Conservation (phyloP, 768 basidiomycete species). For the Panellus pusillus region DNA sequence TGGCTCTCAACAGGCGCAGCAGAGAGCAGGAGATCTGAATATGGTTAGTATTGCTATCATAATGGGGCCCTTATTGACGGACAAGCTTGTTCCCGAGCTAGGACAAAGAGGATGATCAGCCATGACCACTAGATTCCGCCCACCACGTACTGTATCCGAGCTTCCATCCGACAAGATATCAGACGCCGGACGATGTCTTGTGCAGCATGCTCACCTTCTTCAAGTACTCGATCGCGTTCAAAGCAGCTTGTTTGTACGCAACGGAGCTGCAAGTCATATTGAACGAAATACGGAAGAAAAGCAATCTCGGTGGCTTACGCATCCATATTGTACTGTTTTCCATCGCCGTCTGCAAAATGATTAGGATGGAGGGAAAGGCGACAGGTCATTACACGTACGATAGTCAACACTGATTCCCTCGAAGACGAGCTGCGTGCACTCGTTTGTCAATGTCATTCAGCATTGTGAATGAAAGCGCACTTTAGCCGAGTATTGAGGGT, state of each 20-base stretch:
- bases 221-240: slow-evolving; percentile 75
- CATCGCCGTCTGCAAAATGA: slow-evolving; percentile 56
- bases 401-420: slow-evolving; percentile 75
- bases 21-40: slow-evolving; percentile 60
- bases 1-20: slow-evolving; percentile 72
- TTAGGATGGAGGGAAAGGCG: background rate
- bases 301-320: slow-evolving; percentile 42
- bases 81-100: slow-evolving; percentile 80
- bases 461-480: slow-evolving; percentile 24
- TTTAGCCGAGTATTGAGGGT: slow-evolving; percentile 74
- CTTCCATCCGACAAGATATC: slow-evolving; percentile 29
- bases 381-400: slow-evolving; percentile 40
- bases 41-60: background rate
- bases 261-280: slow-evolving; percentile 49
- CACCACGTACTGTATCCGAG: slow-evolving; percentile 67
- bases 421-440: slow-evolving; percentile 54
- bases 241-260: slow-evolving; percentile 78
- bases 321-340: slow-evolving; percentile 78
- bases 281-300: background rate
- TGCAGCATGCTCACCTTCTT: slow-evolving; percentile 46
- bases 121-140: background rate
- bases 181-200: background rate
- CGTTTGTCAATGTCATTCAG: background rate
- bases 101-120: background rate
- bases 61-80: slow-evolving; percentile 14